Percentiles rank a stretch among this genome's conserved stretches.
Evolutionary conservation across 768 basidiomycete species (phyloP).

Genomic region (Phanerochaete carnosa): DNA sequence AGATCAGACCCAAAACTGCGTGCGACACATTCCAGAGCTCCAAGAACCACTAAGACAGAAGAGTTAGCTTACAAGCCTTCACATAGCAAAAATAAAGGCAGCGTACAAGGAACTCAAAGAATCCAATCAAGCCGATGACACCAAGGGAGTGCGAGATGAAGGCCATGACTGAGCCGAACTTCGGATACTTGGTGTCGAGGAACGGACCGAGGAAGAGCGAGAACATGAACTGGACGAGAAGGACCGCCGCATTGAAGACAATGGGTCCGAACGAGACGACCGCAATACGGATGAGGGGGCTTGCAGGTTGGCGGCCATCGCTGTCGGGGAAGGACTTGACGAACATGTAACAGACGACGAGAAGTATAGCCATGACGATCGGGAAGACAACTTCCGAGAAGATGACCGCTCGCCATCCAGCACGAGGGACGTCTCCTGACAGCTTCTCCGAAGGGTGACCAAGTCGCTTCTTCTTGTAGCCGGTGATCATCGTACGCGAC

Average conservation of each 20-base stretch:
- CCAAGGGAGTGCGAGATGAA: conserved; percentile 82
- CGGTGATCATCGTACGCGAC: conserved; percentile 97
- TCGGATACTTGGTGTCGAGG: conserved; percentile 77
- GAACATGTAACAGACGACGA: conserved; percentile 89
- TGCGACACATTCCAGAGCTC: conserved; percentile 91
- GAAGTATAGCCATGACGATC: conserved; percentile 77
- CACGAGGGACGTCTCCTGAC: conserved; percentile 92
- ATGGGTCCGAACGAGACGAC: conserved; percentile 93
- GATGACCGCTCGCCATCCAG: conserved; percentile 86
- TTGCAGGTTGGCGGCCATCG: conserved; percentile 63
- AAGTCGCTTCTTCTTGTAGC: conserved; percentile 98
- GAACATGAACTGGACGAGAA: conserved; percentile 84
- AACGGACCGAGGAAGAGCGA: conserved; percentile 93
- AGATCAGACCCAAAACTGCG: conserved; percentile 89
- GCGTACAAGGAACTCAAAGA: conserved; percentile 94
- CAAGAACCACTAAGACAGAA: conserved; percentile 77
- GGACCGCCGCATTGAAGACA: conserved; percentile 89
- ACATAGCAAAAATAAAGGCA: neutral
- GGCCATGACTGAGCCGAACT: conserved; percentile 92
- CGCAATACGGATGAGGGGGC: conserved; percentile 88
- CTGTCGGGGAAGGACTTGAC: conserved; percentile 80
- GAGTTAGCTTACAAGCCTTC: conserved; percentile 3
- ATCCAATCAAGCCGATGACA: conserved; percentile 83
- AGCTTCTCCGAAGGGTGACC: conserved; percentile 97
- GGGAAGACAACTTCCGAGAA: conserved; percentile 88